Percentiles rank a stretch among this genome's conserved stretches.
Conservation (phyloP, 331 rosid species). For the Arachis monticola region DNA sequence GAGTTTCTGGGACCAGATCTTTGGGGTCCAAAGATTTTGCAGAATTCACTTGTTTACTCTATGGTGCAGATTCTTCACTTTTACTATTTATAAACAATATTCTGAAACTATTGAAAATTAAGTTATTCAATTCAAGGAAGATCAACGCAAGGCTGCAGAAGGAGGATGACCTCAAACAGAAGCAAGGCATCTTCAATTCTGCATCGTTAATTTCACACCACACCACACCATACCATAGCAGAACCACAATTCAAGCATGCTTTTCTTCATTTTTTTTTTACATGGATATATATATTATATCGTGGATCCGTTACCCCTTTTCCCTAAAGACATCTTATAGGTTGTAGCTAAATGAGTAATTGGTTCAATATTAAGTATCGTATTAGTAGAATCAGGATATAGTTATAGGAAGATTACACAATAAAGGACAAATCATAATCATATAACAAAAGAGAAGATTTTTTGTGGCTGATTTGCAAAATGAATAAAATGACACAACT, state of each 20-base stretch:
- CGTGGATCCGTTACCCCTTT: background rate
- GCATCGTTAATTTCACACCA: constrained; percentile 1
- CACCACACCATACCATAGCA: background rate
- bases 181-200: constrained; percentile 33
- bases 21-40: constrained; percentile 11
- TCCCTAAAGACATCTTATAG: background rate
- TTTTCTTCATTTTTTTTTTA: background rate
- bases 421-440: background rate
- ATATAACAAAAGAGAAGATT: no score
- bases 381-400: background rate
- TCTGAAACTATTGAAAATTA: background rate
- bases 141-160: constrained; percentile 33
- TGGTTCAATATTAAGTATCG: background rate
- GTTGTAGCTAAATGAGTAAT: background rate
- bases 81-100: background rate
- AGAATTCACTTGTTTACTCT: background rate
- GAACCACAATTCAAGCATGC: constrained; percentile 6
- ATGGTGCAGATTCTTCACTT: background rate
- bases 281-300: background rate
- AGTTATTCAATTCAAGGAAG: background rate
- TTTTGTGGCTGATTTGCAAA: no score
- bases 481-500: no score
- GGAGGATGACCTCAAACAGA: constrained; percentile 6
- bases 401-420: background rate
- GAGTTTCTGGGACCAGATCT: constrained; percentile 14